Evolutionary conservation across 805 yeast genomes (phyloP).

Genomic region (Candida taoyuanica): DNA sequence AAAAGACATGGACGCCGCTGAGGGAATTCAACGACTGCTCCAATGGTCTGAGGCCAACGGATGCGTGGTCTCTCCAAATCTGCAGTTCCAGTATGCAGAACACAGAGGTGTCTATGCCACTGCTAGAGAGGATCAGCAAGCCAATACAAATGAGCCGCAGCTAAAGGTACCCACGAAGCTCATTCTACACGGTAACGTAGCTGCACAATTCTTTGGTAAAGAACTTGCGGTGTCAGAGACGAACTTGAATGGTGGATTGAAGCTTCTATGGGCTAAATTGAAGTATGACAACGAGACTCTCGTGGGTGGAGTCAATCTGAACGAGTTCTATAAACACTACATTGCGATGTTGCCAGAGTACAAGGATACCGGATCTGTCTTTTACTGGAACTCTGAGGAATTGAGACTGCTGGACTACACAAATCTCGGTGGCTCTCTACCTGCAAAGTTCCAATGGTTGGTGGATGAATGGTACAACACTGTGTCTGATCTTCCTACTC

Average conservation of each 20-base stretch:
- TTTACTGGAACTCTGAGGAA: conserved; percentile 56
- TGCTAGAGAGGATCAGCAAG: conserved; percentile 14
- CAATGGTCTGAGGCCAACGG: conserved; percentile 39
- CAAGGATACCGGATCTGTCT: conserved; percentile 46
- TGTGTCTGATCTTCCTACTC: conserved; percentile 10
- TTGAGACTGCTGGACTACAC: conserved; percentile 55
- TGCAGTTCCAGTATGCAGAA: conserved; percentile 31
- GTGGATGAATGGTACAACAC: conserved; percentile 57
- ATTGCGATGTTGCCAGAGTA: conserved; percentile 45
- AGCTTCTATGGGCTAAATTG: conserved; percentile 38
- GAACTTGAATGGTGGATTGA: conserved; percentile 32
- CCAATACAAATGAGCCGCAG: conserved; percentile 19
- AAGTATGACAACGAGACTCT: conserved; percentile 29
- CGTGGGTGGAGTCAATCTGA: conserved; percentile 20
- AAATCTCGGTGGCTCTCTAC: conserved; percentile 53
- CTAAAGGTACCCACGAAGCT: conserved; percentile 28
- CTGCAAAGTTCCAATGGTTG: conserved; percentile 41
- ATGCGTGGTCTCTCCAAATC: conserved; percentile 27
- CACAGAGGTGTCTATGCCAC: conserved; percentile 36
- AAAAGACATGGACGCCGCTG: neutral
- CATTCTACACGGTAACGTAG: conserved; percentile 27
- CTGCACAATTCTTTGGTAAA: conserved; percentile 24
- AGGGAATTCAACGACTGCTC: conserved; percentile 4
- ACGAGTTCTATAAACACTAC: conserved; percentile 38
- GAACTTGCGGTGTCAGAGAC: conserved; percentile 5